Evolutionary conservation across 176 grass and related monocot species (phyloP).

Genomic region (Lolium perenne): DNA sequence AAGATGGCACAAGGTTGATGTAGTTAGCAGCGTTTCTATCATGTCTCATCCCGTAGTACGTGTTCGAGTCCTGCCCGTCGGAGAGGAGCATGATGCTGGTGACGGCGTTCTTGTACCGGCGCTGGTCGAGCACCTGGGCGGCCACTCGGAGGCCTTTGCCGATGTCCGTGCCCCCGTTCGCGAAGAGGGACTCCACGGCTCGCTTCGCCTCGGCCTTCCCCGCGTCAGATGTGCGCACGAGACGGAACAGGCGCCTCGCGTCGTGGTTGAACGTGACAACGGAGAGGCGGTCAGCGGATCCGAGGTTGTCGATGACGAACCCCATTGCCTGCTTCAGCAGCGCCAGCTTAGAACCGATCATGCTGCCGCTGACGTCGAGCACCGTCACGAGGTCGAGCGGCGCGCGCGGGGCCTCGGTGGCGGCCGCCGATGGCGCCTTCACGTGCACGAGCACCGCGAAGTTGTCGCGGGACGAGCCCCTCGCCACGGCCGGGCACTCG

Average conservation of each 20-base stretch:
- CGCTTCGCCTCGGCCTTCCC: slow-evolving; percentile 50
- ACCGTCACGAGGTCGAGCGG: slow-evolving; percentile 77
- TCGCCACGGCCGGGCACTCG: slow-evolving; percentile 51
- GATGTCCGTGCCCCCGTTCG: slow-evolving; percentile 68
- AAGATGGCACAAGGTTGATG: slow-evolving; percentile 62
- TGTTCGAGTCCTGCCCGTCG: slow-evolving; percentile 66
- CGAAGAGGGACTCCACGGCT: slow-evolving; percentile 56
- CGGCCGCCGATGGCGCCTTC: background rate
- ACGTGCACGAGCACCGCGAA: slow-evolving; percentile 63
- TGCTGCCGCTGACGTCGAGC: slow-evolving; percentile 88
- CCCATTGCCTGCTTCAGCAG: slow-evolving; percentile 80
- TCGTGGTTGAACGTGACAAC: slow-evolving; percentile 67
- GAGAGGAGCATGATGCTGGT: slow-evolving; percentile 82
- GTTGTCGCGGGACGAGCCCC: slow-evolving; percentile 42
- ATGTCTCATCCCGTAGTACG: slow-evolving; percentile 40
- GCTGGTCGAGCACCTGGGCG: slow-evolving; percentile 67
- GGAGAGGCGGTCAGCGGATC: slow-evolving; percentile 65
- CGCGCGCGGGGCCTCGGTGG: slow-evolving; percentile 40
- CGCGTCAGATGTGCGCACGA: slow-evolving; percentile 47
- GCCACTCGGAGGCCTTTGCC: slow-evolving; percentile 59
- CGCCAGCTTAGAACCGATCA: slow-evolving; percentile 66
- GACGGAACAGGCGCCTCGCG: slow-evolving; percentile 44
- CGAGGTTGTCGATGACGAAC: slow-evolving; percentile 86
- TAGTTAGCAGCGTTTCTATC: slow-evolving; percentile 29
- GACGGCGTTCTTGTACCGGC: slow-evolving; percentile 56